phyloP scores from a whole-genome alignment of 371 early-diverging fungal genomes.

The Funneliformis caledonium region DNA sequence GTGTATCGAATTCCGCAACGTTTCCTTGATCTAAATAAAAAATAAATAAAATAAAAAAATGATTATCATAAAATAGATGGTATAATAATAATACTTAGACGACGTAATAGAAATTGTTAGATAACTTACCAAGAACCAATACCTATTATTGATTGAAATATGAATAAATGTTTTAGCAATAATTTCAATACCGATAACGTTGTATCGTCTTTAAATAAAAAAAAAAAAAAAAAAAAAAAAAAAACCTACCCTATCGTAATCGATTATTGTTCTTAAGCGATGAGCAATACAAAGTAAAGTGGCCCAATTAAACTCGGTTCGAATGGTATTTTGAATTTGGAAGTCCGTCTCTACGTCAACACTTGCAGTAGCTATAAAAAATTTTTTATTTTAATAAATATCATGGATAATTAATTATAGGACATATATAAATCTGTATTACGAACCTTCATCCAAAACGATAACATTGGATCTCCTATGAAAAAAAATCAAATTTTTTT shows the following conservation, averaged over 20 bases:
- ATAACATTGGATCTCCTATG: constrained; percentile 47
- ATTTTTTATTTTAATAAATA: constrained; percentile 48
- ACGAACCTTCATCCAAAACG: constrained; percentile 39
- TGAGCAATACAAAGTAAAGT: constrained; percentile 96
- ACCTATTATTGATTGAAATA: not conserved
- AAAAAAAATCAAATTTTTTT: constrained; percentile 49
- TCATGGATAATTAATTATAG: constrained; percentile 37
- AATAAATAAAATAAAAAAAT: constrained; percentile 47
- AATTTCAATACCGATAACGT: too few relatives aligned
- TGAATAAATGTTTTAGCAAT: not conserved
- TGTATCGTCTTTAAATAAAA: constrained; percentile 33
- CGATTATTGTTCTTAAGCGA: constrained; percentile 49
- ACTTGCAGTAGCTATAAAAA: constrained; percentile 75
- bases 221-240: not conserved
- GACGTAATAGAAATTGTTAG: not conserved
- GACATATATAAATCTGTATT: not conserved
- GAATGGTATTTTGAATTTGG: constrained; percentile 70
- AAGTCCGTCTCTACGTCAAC: constrained; percentile 85
- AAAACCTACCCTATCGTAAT: constrained; percentile 52
- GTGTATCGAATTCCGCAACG: constrained; percentile 54
- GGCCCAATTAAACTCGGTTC: constrained; percentile 81
- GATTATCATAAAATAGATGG: not conserved
- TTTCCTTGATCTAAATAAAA: constrained; percentile 49
- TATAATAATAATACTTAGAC: constrained; percentile 34
- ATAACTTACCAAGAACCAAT: constrained; percentile 39